These are phyloP conservation scores for Salix brachista DNA, from an alignment of 345 rosid species.

Conservation along the genomic window DNA sequence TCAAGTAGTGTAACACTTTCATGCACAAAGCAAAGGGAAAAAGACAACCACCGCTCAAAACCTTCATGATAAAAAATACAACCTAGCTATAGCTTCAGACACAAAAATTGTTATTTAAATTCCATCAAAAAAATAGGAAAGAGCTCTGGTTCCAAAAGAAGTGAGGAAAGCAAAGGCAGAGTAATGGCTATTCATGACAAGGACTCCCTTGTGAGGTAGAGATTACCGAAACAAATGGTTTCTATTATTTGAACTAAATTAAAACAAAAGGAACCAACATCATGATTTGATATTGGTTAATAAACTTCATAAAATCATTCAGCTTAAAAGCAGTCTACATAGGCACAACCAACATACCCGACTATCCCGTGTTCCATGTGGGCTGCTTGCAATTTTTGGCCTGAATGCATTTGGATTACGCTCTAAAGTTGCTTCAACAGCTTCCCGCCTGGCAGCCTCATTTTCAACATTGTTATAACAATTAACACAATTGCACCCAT, in stretches of 20 bases:
- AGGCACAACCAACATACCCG: conserved; percentile 43
- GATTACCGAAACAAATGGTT: neutral
- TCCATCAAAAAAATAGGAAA: neutral
- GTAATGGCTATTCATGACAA: neutral
- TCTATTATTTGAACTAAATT: too few relatives aligned
- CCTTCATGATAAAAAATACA: neutral
- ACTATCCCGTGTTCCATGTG: conserved; percentile 70
- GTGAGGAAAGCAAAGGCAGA: neutral
- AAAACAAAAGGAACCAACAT: neutral
- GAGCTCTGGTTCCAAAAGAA: neutral
- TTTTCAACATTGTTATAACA: conserved; percentile 92
- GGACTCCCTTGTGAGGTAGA: neutral
- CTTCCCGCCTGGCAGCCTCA: conserved; percentile 88
- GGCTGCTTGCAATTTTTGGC: conserved; percentile 96
- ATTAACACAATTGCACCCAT: conserved; percentile 93
- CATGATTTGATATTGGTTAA: neutral
- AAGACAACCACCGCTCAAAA: neutral
- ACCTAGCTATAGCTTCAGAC: neutral
- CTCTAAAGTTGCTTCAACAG: conserved; percentile 89
- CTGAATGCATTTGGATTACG: conserved; percentile 97
- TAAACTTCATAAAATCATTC: neutral
- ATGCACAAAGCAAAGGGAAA: neutral
- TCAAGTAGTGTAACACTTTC: neutral
- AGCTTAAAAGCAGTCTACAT: neutral
- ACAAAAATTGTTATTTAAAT: neutral